Conservation (phyloP, 495 filamentous ascomycete genomes). For the Geopyxis carbonaria region DNA sequence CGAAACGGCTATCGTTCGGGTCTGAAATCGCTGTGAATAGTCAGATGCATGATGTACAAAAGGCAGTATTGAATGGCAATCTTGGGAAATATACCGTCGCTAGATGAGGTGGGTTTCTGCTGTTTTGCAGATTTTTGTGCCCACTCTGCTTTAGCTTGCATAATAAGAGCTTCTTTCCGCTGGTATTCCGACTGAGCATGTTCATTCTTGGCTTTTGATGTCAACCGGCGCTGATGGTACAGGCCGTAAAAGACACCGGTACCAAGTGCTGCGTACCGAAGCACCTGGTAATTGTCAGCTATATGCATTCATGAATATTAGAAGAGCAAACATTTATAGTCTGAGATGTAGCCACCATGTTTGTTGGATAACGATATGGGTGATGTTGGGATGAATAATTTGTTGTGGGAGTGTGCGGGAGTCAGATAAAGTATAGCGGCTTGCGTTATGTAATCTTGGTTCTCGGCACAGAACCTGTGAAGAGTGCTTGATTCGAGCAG, state of each 20-base stretch:
- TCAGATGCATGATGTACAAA: conserved; percentile 1
- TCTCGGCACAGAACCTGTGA: too few relatives aligned
- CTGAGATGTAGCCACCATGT: conserved; percentile 7
- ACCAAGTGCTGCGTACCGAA: conserved; percentile 82
- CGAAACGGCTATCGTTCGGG: conserved; percentile 68
- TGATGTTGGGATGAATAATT: conserved; percentile 9
- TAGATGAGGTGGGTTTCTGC: conserved; percentile 1
- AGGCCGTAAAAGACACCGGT: conserved; percentile 82
- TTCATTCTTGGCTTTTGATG: conserved; percentile 43
- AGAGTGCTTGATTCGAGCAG: too few relatives aligned
- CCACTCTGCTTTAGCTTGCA: conserved; percentile 80
- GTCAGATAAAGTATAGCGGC: too few relatives aligned
- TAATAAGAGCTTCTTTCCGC: conserved; percentile 73
- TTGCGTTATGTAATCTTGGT: too few relatives aligned
- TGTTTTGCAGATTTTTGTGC: conserved; percentile 43
- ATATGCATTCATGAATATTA: too few relatives aligned
- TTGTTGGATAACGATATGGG: conserved; percentile 9
- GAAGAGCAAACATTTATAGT: too few relatives aligned
- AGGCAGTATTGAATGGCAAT: conserved; percentile 1
- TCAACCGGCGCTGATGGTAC: conserved; percentile 68
- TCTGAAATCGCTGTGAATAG: conserved; percentile 55
- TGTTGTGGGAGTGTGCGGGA: conserved; percentile 8
- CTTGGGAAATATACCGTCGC: conserved; percentile 1
- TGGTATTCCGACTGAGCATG: conserved; percentile 62
- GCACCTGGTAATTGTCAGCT: too few relatives aligned